These are phyloP conservation scores for Xylariaceae sp. DNA, from an alignment of 2,329 filamentous ascomycete species.

Conservation along the genomic window DNA sequence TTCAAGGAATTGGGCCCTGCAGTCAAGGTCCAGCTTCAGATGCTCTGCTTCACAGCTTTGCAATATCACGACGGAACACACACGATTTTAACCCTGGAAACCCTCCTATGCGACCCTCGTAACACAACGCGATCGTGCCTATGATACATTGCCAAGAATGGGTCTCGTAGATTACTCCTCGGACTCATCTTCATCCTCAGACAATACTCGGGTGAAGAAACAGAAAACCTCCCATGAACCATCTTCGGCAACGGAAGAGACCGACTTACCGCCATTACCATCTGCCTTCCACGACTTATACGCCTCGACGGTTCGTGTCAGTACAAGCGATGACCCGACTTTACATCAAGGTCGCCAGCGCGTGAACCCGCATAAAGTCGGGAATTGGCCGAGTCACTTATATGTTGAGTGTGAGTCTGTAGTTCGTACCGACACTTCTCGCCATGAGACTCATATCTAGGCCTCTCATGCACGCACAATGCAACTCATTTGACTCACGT, in stretches of 20 bases:
- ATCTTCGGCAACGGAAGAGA: background rate
- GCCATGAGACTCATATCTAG: background rate
- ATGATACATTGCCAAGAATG: conserved; percentile 19
- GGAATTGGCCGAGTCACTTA: conserved; percentile 89
- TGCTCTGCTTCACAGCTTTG: no score
- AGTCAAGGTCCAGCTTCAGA: no score
- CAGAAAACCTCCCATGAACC: conserved; percentile 20
- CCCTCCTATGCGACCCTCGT: no score
- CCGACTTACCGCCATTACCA: conserved; percentile 63
- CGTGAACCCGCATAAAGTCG: conserved; percentile 75
- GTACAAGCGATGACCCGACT: conserved; percentile 74
- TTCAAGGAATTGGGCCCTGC: no score
- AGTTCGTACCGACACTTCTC: background rate
- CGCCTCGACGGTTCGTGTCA: conserved; percentile 72
- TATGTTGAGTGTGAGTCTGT: conserved; percentile 80
- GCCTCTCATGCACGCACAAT: background rate
- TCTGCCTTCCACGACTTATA: conserved; percentile 84
- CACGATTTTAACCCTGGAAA: no score
- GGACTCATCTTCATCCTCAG: conserved; percentile 19
- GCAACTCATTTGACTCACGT: background rate
- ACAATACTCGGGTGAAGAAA: conserved; percentile 17
- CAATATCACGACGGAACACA: no score
- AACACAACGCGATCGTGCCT: no score
- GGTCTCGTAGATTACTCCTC: conserved; percentile 40
- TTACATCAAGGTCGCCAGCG: conserved; percentile 84